Evolutionary conservation across 768 basidiomycete species (phyloP), one percentile per base, ranked within the genome.

Genomic region (Termitomyces heimii): DNA sequence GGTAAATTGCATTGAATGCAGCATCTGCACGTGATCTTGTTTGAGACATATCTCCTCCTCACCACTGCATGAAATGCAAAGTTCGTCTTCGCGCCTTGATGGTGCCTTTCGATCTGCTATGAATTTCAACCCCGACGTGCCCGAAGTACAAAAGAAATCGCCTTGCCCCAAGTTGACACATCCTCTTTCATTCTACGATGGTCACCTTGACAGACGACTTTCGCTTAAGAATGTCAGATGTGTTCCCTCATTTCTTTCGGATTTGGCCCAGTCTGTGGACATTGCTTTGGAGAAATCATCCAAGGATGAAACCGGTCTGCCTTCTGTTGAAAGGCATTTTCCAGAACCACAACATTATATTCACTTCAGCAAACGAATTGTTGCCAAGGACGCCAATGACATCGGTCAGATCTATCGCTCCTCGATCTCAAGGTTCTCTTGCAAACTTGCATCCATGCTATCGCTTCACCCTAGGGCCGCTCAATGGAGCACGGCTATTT

Each of bases 121-220:
- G 24, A 16, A 44, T 16, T 44, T 26, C 14, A 44, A 26, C 14
- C 43, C 43, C 14, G 5, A 26, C 5, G 24, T 3, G 12, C 43
- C 24, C 12, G 42, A 43, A 5, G 12, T 43, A 43, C 42, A 22
- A 2, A 43, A 43, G 42, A 43, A 43, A 24, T 44, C 43, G 24
- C 24, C 43, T 26, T 44, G 43, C 10, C 43, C 43, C 24, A 26
- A 44, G 3, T 16, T 44, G 24, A 29, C 54, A 7, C 44, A 44
- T n/a, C n/a, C n/a, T n/a, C n/a, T n/a, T n/a, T n/a, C n/a, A n/a
- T n/a, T n/a, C n/a, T n/a, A n/a, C n/a, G 52, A 58, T 37, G 40
- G 39, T 32, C 57, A 58, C 39, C 45, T 58, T 7, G 57, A 58
- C 45, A 29, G 42, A 42, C 57, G 31, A 18, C 46, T 58, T 6